phyloP scores from a whole-genome alignment of 805 yeast genomes.

The Ogataea parapolymorpha region DNA sequence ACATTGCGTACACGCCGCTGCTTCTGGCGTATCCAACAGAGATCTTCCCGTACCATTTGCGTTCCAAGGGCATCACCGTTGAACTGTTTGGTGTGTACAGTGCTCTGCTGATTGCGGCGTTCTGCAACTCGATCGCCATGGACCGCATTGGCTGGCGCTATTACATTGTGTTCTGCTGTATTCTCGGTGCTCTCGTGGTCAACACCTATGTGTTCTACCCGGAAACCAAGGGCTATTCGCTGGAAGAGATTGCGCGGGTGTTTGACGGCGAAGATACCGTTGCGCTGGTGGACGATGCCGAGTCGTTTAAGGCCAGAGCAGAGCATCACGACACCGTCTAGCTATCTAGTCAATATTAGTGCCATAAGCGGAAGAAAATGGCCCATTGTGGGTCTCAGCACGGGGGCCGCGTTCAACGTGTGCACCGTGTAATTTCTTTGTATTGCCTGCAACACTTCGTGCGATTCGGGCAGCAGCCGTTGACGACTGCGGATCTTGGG shows the following conservation, averaged over 20 bases:
- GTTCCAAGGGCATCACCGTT: slow-evolving; percentile 60
- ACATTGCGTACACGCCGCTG: slow-evolving; percentile 45
- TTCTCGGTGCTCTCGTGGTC: slow-evolving; percentile 24
- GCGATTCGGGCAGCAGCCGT: slow-evolving; percentile 2
- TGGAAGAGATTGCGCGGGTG: slow-evolving; percentile 41
- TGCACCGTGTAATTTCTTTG: background rate
- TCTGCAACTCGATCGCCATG: slow-evolving; percentile 37
- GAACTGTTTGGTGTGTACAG: slow-evolving; percentile 14
- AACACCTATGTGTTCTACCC: slow-evolving; percentile 43
- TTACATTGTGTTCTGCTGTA: slow-evolving; percentile 36
- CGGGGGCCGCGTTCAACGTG: background rate
- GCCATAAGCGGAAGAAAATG: background rate
- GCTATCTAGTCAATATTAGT: background rate
- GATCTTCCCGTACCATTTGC: slow-evolving; percentile 54
- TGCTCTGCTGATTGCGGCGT: slow-evolving; percentile 22
- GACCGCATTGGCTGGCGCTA: slow-evolving; percentile 37
- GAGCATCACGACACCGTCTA: slow-evolving; percentile 16
- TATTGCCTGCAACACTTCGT: slow-evolving; percentile 1
- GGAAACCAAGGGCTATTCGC: slow-evolving; percentile 38
- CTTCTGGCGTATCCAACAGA: slow-evolving; percentile 43
- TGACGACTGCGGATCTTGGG: slow-evolving; percentile 1
- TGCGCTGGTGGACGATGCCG: slow-evolving; percentile 3
- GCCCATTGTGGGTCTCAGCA: background rate
- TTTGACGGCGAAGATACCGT: slow-evolving; percentile 34
- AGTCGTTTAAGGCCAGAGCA: slow-evolving; percentile 8